A percentile compares a stretch with the other conserved stretches of the same genome.
phyloP scores from a whole-genome alignment of 352 stramenopile species.

The Globisporangium radiosum region DNA sequence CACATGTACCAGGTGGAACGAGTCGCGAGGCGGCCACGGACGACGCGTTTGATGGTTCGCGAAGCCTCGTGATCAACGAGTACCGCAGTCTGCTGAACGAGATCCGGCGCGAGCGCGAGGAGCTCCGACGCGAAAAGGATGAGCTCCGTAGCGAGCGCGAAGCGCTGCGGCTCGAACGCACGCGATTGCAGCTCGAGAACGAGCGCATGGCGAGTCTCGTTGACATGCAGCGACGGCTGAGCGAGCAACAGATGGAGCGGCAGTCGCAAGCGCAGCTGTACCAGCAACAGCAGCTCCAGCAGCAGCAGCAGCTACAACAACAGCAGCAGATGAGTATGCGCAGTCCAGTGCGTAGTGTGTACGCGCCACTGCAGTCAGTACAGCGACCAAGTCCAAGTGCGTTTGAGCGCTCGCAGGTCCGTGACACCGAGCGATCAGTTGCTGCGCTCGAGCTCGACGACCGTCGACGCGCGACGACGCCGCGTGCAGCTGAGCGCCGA shows the following conservation, averaged over 20 bases:
- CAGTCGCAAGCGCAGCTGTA: constrained; percentile 11
- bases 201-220: constrained; percentile 62
- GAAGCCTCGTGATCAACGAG: constrained; percentile 38
- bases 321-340: not conserved
- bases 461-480: constrained; percentile 5
- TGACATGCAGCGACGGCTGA: constrained; percentile 48
- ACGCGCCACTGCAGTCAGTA: constrained; percentile 1
- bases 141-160: constrained; percentile 64
- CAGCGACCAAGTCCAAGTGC: not conserved
- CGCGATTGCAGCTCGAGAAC: constrained; percentile 66
- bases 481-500: constrained; percentile 10
- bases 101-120: constrained; percentile 67
- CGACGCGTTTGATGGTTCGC: constrained; percentile 5
- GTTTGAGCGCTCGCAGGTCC: constrained; percentile 14
- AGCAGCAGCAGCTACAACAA: not conserved
- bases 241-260: constrained; percentile 47
- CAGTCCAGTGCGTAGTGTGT: not conserved
- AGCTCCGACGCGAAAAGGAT: constrained; percentile 63
- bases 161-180: constrained; percentile 59
- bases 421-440: constrained; percentile 12
- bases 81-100: constrained; percentile 58
- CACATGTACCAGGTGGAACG: not conserved
- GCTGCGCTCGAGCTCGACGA: constrained; percentile 7
- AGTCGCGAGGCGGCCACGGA: not conserved
- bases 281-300: constrained; percentile 13